Base-by-base conservation (phyloP, 2,329 filamentous ascomycete species). In the Coniosporium tulheliwenetii region DNA sequence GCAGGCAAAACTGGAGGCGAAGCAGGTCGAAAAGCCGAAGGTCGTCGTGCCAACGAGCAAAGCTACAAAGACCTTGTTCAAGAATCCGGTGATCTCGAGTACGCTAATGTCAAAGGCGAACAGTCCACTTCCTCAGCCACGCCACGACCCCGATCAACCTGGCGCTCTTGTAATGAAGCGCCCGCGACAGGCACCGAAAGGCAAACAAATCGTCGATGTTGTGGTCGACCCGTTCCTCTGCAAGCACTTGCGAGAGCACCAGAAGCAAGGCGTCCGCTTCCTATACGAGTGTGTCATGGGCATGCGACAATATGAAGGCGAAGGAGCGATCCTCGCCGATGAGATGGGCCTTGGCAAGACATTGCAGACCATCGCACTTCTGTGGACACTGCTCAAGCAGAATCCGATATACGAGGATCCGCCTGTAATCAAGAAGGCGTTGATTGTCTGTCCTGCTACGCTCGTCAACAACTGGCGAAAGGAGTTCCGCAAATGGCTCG, bases 271-370 rank as follows among this genome's bases (percentile, higher is more conserved):
- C 15, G 77, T 84, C 1, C 65, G 73, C 39, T 84, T 85, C 49
- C 56, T 85, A 36, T 85, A 85, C 50, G 79, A 84, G 57, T 83
- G 79, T 52, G 75, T 84, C 0, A 84, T 84, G 79, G 79, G 79
- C 5, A 71, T 83, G 67, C 69, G 77, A 35, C 62, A 68, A 35
- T 77, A 71, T 45, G 73, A 73, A 49, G 79, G 79, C 1, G 71
- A 79, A 56, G 79, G 79, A 16, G 79, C 78, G 3, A 77, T 85
- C 43, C 62, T 85, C 38, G 80, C 80, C 1, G 80, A 85, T 52
- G 80, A 84, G 49, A 85, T 85, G 80, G 80, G 80, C 0, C 57
- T 85, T 2, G 80, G 80, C 14, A 85, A 85, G 59, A 83, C 80
- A 1, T 54, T 84, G 30, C 79, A 84, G 50, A 83, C 79, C 0